These are phyloP conservation scores for Auriscalpium vulgare DNA, from an alignment of 768 basidiomycete species.

Conservation along the genomic window DNA sequence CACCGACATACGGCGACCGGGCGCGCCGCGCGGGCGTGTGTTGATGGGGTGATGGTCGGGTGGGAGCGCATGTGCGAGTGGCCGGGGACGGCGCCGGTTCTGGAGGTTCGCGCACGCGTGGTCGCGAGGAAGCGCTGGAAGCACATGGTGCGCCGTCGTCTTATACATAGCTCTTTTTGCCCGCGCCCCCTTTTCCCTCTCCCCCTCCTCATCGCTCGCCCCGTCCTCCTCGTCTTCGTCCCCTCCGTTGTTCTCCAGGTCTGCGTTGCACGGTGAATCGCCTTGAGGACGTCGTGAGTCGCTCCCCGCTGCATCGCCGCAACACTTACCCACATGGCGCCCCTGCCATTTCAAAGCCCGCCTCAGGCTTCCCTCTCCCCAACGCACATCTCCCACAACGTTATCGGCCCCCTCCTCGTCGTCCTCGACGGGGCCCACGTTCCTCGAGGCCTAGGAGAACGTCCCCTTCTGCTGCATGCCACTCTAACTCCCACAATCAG, in stretches of 20 bases:
- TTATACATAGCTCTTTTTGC: constrained; percentile 18
- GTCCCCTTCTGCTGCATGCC: constrained; percentile 12
- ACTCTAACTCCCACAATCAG: constrained; percentile 29
- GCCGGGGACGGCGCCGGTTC: not conserved
- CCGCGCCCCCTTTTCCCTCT: constrained; percentile 12
- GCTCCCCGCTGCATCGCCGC: not conserved
- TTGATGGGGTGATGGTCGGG: constrained; percentile 1
- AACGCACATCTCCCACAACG: not conserved
- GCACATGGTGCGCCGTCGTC: constrained; percentile 17
- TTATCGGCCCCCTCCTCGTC: constrained; percentile 1
- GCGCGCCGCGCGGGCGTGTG: constrained; percentile 5
- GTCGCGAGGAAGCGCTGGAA: constrained; percentile 10
- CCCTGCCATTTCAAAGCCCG: not conserved
- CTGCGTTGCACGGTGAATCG: not conserved
- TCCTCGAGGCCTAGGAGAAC: not conserved
- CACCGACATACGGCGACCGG: not conserved
- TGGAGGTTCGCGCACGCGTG: not conserved
- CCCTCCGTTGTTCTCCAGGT: not conserved
- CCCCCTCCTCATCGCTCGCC: not conserved
- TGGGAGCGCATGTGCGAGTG: not conserved
- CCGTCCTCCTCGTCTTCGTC: not conserved
- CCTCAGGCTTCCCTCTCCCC: not conserved
- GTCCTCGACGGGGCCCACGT: constrained; percentile 10
- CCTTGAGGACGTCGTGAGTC: not conserved
- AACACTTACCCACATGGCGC: not conserved